phyloP scores from a whole-genome alignment of 106 monocot species.

The Cymbidium sinense region DNA sequence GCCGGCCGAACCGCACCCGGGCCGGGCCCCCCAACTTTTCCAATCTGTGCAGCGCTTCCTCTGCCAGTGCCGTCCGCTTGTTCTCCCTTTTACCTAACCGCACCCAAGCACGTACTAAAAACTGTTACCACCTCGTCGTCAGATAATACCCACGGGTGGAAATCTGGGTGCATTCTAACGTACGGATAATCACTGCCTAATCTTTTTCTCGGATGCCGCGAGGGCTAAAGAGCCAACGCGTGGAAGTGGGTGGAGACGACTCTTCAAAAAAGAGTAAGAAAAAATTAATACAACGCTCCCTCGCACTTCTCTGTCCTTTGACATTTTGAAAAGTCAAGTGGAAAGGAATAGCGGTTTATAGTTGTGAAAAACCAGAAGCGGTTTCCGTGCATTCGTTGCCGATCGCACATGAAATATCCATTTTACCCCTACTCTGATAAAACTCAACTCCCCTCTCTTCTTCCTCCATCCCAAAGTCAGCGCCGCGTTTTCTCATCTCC shows the following conservation, averaged over 20 bases:
- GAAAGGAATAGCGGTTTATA: background rate
- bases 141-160: background rate
- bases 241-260: slow-evolving; percentile 4
- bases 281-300: background rate
- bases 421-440: background rate
- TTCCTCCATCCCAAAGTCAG: slow-evolving; percentile 17
- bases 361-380: background rate
- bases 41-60: background rate
- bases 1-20: background rate
- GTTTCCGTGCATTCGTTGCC: slow-evolving; percentile 1
- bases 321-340: slow-evolving; percentile 27
- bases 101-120: background rate
- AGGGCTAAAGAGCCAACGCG: slow-evolving; percentile 3
- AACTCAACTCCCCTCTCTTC: background rate
- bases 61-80: background rate
- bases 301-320: slow-evolving; percentile 43
- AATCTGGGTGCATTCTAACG: background rate
- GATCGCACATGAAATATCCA: background rate
- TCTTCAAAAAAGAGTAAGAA: background rate
- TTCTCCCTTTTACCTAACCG: background rate
- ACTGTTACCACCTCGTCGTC: background rate
- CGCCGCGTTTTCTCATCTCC: slow-evolving; percentile 8
- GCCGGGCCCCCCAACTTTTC: background rate
- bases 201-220: slow-evolving; percentile 1
- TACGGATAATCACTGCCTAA: background rate